Evolutionary conservation across 2,329 filamentous ascomycete species (phyloP), one percentile per base, ranked within the genome.

Genomic region (Apiospora arundinis): DNA sequence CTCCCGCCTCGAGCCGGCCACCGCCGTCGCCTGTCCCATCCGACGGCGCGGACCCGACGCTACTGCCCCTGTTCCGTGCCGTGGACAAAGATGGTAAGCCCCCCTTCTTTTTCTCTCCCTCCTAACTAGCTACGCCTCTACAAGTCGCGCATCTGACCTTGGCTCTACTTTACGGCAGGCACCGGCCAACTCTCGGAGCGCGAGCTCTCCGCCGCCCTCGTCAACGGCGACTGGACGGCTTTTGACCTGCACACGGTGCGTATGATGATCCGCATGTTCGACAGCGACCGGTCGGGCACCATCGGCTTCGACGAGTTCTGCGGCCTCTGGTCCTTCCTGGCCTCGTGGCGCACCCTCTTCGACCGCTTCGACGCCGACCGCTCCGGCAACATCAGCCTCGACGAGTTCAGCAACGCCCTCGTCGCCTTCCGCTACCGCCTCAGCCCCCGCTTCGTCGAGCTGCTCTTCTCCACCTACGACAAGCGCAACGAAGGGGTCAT

Each of bases 181-280:
- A 94, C 89, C 69, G 95, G 95, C 25, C 91, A 95, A 74, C 88
- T 99, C 66, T 95, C 93, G 2, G 95, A 97, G 82, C 87, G 88
- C 69, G 95, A 98, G 82, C 91, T 99, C 56, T 92, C 93, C 12
- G 92, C 93, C 1, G 96, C 96, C 25, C 90, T 99, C 7, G 95
- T 98, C 72, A 99, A 99, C 80, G 95, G 95, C 70, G 96, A 99
- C 86, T 98, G 94, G 90, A 94, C 94, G 1, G 90, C 94, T 5
- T 99, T 99, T 81, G 95, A 99, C 82, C 88, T 91, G 5, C 93
- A 97, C 77, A 99, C 96, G 1, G 95, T 98, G 75, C 92, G 92
- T 79, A 97, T 98, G 94, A 98, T 99, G 95, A 98, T 99, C 76
- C 93, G 95, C 80, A 98, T 99, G 96, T 99, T 99, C 83, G 95